Evolutionary conservation across 306 rosid species (phyloP).

Genomic region (Alnus glutinosa): DNA sequence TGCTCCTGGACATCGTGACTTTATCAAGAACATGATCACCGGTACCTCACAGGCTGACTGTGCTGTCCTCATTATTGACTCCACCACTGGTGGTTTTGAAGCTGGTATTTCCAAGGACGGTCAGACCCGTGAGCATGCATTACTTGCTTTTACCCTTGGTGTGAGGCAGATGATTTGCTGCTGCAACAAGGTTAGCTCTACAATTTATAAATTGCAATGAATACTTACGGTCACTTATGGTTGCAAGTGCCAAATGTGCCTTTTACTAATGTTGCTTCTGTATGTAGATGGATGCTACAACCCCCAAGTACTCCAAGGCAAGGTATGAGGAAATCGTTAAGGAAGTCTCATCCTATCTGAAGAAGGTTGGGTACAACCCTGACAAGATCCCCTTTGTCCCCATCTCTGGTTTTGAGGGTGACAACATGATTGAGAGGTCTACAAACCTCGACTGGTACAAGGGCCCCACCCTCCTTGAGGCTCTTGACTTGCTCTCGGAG

Average conservation of each 20-base stretch:
- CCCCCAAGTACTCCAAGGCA: constrained; percentile 40
- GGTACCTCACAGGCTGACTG: constrained; percentile 49
- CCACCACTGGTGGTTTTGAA: constrained; percentile 48
- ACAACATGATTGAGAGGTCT: constrained; percentile 41
- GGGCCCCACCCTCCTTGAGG: constrained; percentile 42
- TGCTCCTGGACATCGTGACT: constrained; percentile 49
- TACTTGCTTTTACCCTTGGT: constrained; percentile 50
- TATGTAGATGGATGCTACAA: constrained; percentile 43
- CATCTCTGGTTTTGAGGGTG: constrained; percentile 42
- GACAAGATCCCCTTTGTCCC: constrained; percentile 36
- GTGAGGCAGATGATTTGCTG: constrained; percentile 48
- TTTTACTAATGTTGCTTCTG: neutral
- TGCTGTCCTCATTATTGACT: constrained; percentile 42
- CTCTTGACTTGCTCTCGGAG: constrained; percentile 30
- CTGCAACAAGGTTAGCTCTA: constrained; percentile 35
- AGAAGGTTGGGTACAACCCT: constrained; percentile 39
- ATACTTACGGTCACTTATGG: neutral
- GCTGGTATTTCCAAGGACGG: constrained; percentile 51
- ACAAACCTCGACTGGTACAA: constrained; percentile 43
- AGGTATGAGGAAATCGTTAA: constrained; percentile 39
- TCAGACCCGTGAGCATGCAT: constrained; percentile 46
- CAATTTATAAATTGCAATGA: too few relatives aligned
- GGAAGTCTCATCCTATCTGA: constrained; percentile 36
- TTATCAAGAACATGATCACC: constrained; percentile 46
- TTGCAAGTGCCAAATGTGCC: too few relatives aligned